Evolutionary conservation across 139 green algal genomes (phyloP), one percentile per base, ranked within the genome.

Genomic region (Coelastrella sp.): DNA sequence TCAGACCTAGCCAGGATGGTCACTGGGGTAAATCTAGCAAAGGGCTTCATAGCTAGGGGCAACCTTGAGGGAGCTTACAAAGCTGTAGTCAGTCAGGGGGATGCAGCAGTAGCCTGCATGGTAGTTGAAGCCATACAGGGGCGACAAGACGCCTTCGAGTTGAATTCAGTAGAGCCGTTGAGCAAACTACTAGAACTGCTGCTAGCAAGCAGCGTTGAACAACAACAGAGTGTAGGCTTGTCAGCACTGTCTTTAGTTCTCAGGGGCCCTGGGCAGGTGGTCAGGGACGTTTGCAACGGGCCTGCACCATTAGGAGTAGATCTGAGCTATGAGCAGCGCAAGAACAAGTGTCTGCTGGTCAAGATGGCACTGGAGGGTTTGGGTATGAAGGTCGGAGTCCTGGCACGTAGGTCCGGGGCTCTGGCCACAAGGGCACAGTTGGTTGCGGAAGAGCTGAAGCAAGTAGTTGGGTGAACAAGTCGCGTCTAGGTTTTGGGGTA

Each of bases 261-360:
- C 16, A 86, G 85, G 4, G 81, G 76, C 3, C 96, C 96, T 68
- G 92, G 94, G 0, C 89, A 92, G 66, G 22, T 95, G 19, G 95
- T 97, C 22, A 74, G 78, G n/a, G 92, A 95, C 11, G 91, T 89
- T 4, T 94, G 90, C 74, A 80, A 77, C 47, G 61, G 84, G n/a
- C 75, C 64, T 3, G 85, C 68, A 14, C 80, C 82, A 19, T 78
- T 95, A 13, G 94, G 94, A 19, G 92, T 96, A 7, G 94, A 97
- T 90, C 74, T 96, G 61, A 94, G 80, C 85, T 96, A 95, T 80
- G 95, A 96, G 85, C 88, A 94, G 92, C 92, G 94, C 71, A 85
- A 80, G 4, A 92, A 93, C 77, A 92, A 91, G 17, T 94, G 92
- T 85, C 81, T 91, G 54, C 60, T 85, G 20, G 93, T 92, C 47